Conservation (phyloP, 176 grass and related monocot genomes). For the Aechmea fasciata region DNA sequence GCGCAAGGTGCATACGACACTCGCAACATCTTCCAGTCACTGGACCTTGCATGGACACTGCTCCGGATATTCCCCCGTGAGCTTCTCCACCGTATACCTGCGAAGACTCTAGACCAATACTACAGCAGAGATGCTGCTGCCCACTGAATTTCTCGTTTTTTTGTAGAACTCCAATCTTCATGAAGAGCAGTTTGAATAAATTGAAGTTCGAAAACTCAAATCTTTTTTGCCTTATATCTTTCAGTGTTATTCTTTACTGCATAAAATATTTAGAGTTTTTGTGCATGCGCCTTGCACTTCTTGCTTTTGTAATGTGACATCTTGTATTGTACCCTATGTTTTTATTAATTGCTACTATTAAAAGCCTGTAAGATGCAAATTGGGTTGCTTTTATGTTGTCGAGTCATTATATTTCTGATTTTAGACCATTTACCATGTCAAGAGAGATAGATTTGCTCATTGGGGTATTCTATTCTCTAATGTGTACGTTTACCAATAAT, state of each 20-base stretch:
- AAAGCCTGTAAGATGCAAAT: slow-evolving; percentile 22
- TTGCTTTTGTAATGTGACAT: slow-evolving; percentile 38
- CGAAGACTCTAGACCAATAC: slow-evolving; percentile 76
- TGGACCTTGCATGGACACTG: slow-evolving; percentile 87
- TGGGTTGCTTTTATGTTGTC: neutral
- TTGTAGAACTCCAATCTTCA: slow-evolving; percentile 11
- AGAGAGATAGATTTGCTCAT: no score
- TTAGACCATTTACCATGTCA: no score
- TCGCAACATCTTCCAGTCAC: slow-evolving; percentile 90
- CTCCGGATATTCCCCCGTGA: slow-evolving; percentile 86
- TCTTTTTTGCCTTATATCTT: slow-evolving; percentile 41
- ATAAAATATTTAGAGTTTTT: slow-evolving; percentile 21
- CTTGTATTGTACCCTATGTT: slow-evolving; percentile 23
- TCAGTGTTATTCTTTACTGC: slow-evolving; percentile 45
- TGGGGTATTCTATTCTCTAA: no score
- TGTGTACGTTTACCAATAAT: no score
- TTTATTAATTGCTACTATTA: slow-evolving; percentile 16
- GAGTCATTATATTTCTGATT: no score
- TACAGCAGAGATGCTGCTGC: slow-evolving; percentile 66
- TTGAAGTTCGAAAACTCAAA: slow-evolving; percentile 20
- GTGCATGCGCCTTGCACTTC: slow-evolving; percentile 3
- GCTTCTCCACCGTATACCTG: slow-evolving; percentile 76
- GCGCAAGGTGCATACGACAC: slow-evolving; percentile 81
- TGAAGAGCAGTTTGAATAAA: slow-evolving; percentile 39
- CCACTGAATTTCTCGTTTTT: slow-evolving; percentile 29